phyloP scores from a whole-genome alignment of 768 basidiomycete species.

The Hypholoma fasciculare region DNA sequence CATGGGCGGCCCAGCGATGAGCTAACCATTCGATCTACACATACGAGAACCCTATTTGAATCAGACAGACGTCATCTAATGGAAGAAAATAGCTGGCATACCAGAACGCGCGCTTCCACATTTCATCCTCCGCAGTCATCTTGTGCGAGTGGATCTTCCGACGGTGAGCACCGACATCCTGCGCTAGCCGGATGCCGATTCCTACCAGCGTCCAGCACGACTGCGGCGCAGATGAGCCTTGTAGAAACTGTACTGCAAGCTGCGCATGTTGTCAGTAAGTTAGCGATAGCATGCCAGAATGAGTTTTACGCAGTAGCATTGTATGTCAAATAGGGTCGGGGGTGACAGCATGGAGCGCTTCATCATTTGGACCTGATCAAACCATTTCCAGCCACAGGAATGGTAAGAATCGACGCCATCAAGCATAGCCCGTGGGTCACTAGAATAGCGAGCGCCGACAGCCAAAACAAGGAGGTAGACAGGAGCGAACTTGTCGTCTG shows the following conservation, averaged over 20 bases:
- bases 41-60: conserved; percentile 48
- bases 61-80: background rate
- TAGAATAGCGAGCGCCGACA: conserved; percentile 55
- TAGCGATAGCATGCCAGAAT: background rate
- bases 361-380: conserved; percentile 66
- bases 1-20: conserved; percentile 69
- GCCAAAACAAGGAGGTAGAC: conserved; percentile 74
- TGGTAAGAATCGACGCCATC: conserved; percentile 38
- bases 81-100: conserved; percentile 16
- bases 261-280: conserved; percentile 19
- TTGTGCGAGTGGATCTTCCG: conserved; percentile 32
- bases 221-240: conserved; percentile 60
- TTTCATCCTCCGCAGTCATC: conserved; percentile 60
- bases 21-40: conserved; percentile 52
- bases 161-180: conserved; percentile 78
- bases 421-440: conserved; percentile 55
- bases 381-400: conserved; percentile 66
- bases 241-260: conserved; percentile 56
- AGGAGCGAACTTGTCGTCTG: conserved; percentile 52
- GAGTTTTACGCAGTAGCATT: conserved; percentile 55
- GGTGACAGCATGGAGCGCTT: conserved; percentile 63
- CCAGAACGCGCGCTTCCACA: conserved; percentile 77
- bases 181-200: conserved; percentile 70
- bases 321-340: conserved; percentile 73
- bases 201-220: conserved; percentile 71